Evolutionary conservation across 2,329 filamentous ascomycete species (phyloP), one percentile per base, ranked within the genome.

Genomic region (Camptophora hylomeconis): DNA sequence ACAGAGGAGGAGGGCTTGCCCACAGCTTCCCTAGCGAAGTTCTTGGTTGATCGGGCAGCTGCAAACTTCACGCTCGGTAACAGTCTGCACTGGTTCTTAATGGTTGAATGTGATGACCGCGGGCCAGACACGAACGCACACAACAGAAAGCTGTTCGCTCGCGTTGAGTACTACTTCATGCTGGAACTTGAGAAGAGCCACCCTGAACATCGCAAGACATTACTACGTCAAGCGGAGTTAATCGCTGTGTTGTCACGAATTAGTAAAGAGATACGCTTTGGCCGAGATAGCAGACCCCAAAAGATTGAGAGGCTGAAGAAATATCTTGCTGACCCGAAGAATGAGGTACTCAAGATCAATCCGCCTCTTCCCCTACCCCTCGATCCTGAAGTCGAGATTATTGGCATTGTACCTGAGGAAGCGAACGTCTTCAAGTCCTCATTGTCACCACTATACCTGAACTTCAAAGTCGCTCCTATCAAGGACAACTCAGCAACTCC

Each of bases 121-220:
- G 84, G 79, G 40, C 72, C 74, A 3, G 78, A 83, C 23, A 81
- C 86, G 44, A 68, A 74, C 13, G 64, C 72, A 4, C 25, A 34
- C 11, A 79, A 87, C 48, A 78, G 81, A 24, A 80, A 81, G 38
- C 73, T 95, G 11, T 98, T 93, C 53, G 78, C 81, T 16, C 84
- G 87, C 45, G 81, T 98, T 6, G 86, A 89, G 35, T 98, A 84
- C 46, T 83, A 95, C 48, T 98, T 95, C 53, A 93, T 95, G 84
- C 65, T 72, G 5, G 81, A 89, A 52, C 63, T 95, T 3, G 78
- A 83, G 38, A 74, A 75, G 45, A 68, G 73, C 27, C 83, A 89
- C 1, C 58, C 68, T 6, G 80, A 81, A 28, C 73, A 75, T 26
- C 69, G 89, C 20, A 82, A 76, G 45, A 79, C 70, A 1, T 65